Evolutionary conservation across 2,329 filamentous ascomycete genomes (phyloP).

Genomic region (Daldinia eschscholtzii): DNA sequence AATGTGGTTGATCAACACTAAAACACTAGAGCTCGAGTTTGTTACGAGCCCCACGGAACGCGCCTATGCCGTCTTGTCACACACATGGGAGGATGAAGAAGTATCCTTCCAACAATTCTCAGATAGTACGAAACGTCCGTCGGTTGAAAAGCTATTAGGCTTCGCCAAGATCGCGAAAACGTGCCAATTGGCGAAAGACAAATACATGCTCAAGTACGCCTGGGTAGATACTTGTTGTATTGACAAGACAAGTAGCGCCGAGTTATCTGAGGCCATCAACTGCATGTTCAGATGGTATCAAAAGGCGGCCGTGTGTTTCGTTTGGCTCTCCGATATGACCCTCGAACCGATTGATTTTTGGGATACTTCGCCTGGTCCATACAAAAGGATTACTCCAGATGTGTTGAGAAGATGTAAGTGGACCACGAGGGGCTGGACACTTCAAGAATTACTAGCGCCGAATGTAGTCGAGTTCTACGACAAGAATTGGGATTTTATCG

Average conservation of each 20-base stretch:
- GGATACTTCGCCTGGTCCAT: background rate
- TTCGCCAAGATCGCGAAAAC: constrained; percentile 34
- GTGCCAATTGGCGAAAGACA: constrained; percentile 16
- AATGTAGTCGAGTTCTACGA: constrained; percentile 36
- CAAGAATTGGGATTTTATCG: constrained; percentile 33
- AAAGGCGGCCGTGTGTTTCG: constrained; percentile 33
- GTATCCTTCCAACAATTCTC: constrained; percentile 28
- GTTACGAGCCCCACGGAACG: constrained; percentile 10
- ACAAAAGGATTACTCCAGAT: background rate
- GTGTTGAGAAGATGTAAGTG: constrained; percentile 19
- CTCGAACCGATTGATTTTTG: background rate
- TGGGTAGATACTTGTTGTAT: constrained; percentile 43
- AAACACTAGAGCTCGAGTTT: constrained; percentile 21
- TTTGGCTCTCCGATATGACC: constrained; percentile 33
- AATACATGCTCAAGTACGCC: constrained; percentile 16
- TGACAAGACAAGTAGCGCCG: constrained; percentile 33
- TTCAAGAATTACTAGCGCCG: constrained; percentile 44
- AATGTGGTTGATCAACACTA: constrained; percentile 36
- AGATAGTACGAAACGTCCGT: background rate
- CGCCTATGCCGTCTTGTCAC: constrained; percentile 36
- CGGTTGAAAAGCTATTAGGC: background rate
- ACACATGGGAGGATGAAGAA: constrained; percentile 33
- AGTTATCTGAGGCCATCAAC: constrained; percentile 35
- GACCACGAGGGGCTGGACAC: constrained; percentile 36
- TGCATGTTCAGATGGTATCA: constrained; percentile 42